Evolutionary conservation across 1,284 basidiomycete genomes (phyloP).

Genomic region (Leccinum solheimii): DNA sequence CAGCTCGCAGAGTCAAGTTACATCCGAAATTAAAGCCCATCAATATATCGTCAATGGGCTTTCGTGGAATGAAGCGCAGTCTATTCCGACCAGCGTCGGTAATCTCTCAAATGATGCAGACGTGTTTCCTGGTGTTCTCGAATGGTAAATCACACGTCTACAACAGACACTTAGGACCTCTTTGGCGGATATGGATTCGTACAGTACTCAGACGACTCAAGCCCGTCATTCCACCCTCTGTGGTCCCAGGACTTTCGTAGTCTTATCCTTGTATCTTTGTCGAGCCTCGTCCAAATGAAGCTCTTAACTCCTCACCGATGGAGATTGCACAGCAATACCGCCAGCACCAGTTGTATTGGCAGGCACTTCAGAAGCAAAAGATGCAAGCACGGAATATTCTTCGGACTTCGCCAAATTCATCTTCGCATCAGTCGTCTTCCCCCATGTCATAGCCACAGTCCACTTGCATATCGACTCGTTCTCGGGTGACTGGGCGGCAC

Average conservation of each 20-base stretch:
- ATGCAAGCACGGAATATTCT: slow-evolving; percentile 44
- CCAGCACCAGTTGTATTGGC: slow-evolving; percentile 42
- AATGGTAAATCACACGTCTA: slow-evolving; percentile 34
- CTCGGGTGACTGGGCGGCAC: too few species aligned
- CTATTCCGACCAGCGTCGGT: slow-evolving; percentile 4
- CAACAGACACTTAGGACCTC: slow-evolving; percentile 29
- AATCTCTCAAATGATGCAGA: slow-evolving; percentile 4
- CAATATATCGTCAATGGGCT: slow-evolving; percentile 10
- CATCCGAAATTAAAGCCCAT: slow-evolving; percentile 7
- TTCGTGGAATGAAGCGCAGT: slow-evolving; percentile 24
- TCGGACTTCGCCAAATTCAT: slow-evolving; percentile 51
- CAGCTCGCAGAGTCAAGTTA: slow-evolving; percentile 5
- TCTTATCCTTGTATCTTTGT: slow-evolving; percentile 46
- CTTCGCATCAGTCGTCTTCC: slow-evolving; percentile 52
- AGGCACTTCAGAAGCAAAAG: slow-evolving; percentile 41
- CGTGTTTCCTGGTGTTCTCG: slow-evolving; percentile 17
- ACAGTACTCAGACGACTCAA: slow-evolving; percentile 32
- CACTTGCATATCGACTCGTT: too few species aligned
- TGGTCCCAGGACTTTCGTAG: slow-evolving; percentile 21
- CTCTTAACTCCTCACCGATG: slow-evolving; percentile 35
- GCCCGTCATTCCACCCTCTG: slow-evolving; percentile 35
- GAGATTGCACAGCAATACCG: slow-evolving; percentile 51
- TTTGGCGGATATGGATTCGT: slow-evolving; percentile 22
- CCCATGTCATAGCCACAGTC: too few species aligned
- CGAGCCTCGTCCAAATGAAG: slow-evolving; percentile 40